Evolutionary conservation across 73 alveolate species (phyloP), one percentile per base, ranked within the genome.

Genomic region (Effrenium voratum): DNA sequence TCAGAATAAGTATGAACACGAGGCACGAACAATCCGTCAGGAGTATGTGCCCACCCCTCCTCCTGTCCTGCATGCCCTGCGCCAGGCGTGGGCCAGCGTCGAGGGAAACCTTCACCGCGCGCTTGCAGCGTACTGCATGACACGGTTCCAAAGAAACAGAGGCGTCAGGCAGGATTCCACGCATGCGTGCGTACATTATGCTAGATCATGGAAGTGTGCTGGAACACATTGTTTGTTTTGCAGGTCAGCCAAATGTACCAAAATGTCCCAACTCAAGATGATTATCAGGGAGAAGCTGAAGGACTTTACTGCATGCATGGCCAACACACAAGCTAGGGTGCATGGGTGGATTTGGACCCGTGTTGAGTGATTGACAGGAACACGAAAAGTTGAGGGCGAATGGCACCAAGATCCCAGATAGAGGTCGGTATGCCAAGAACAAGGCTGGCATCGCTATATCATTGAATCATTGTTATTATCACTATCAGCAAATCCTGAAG

Each of bases 81-180:
- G 41, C 26, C 44, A 66, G 79, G 79, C 79, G 10, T 66, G 79
- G 79, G n/a, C 44, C n/a, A 36, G 26, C 1, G 44, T 66, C 43
- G 79, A 66, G n/a, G 79, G 79, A 30, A 30, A 41, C 79, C 79
- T 30, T 36, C 79, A 66, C 41, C 28, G 79, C 19, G 79, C 43
- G 8, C 79, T 66, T 19, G 79, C 79, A 30, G 79, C 79, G 44
- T 66, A 66, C n/a, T 36, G 26, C 44, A 66, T 66, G 79, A 36
- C 26, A 30, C 79, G 79, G 36, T 66, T 66, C 79, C 79, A 66
- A 41, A 19, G 79, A 41, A 66, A 66, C 79, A 66, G n/a, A 30
- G 79, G 79, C 8, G 79, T 66, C 40, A 66, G 79, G 79, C 79
- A 66, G 79, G 79, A 66, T 66, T 1, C 79, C 28, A 19, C n/a